These are phyloP conservation scores for Polyporus arcularius DNA, from an alignment of 768 basidiomycete species.

Conservation along the genomic window DNA sequence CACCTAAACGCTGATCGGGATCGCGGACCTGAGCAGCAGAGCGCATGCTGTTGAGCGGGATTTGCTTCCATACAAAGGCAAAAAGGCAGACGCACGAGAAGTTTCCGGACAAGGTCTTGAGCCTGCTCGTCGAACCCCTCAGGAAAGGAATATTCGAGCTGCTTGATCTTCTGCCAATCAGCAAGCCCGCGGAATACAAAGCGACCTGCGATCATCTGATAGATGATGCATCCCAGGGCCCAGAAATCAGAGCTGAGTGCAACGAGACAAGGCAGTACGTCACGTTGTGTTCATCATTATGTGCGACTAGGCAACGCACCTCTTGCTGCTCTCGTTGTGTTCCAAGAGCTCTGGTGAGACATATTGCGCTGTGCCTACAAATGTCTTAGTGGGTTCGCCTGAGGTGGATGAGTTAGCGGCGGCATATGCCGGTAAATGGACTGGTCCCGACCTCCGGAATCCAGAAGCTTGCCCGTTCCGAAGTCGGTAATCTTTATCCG, in stretches of 20 bases:
- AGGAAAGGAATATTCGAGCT: slow-evolving; percentile 84
- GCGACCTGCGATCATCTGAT: slow-evolving; percentile 87
- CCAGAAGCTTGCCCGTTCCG: slow-evolving; percentile 83
- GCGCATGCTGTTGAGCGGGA: slow-evolving; percentile 40
- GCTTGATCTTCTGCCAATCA: slow-evolving; percentile 93
- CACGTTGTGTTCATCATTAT: slow-evolving; percentile 5
- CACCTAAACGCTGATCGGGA: slow-evolving; percentile 61
- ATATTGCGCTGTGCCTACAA: slow-evolving; percentile 91
- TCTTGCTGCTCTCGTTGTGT: slow-evolving; percentile 69
- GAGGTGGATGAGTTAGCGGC: slow-evolving; percentile 5
- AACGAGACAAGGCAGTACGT: background rate
- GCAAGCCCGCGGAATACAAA: slow-evolving; percentile 92
- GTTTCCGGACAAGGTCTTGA: slow-evolving; percentile 72
- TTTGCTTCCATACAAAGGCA: background rate
- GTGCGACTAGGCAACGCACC: slow-evolving; percentile 45
- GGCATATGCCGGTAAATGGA: slow-evolving; percentile 20
- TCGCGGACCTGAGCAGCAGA: slow-evolving; percentile 48
- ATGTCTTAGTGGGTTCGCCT: slow-evolving; percentile 65
- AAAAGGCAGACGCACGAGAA: slow-evolving; percentile 58
- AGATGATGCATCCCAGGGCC: slow-evolving; percentile 94
- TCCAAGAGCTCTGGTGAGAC: slow-evolving; percentile 86
- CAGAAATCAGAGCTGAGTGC: slow-evolving; percentile 82
- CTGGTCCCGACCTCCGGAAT: slow-evolving; percentile 49
- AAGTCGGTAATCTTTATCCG: slow-evolving; percentile 97
- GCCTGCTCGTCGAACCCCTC: slow-evolving; percentile 83